Evolutionary conservation across 129 eudicot genomes (phyloP), one percentile per base, ranked within the genome.

Genomic region (Apium graveolens): DNA sequence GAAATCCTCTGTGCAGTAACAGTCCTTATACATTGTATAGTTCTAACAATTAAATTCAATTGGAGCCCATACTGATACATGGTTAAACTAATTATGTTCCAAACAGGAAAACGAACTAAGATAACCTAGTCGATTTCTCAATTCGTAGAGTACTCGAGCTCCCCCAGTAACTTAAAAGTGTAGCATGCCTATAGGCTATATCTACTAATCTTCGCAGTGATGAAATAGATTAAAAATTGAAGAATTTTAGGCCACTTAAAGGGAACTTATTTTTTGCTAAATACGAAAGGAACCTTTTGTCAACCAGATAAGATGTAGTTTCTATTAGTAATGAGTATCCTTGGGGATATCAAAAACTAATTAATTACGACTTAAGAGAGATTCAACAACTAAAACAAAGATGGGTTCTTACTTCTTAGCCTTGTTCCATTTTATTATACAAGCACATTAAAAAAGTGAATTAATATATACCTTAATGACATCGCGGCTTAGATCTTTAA

Each of bases 401-500:
- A n/a, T 60, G 6, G 16, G 29, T 2, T n/a, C 17, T 26, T 60
- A 11, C 12, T 2, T n/a, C 17, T 26, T 60, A 11, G 68, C 32
- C 16, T 60, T 10, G 32, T 60, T n/a, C 17, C 16, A 10, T 60
- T 10, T 17, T n/a, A 2, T 3, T 21, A 21, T 21, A 34, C 20
- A n/a, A 74, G 77, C 35, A 74, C n/a, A 26, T 27, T 13, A 5
- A 6, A 18, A 11, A 27, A 44, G 29, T 49, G n/a, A 43, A 41
- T n/a, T 44, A 11, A 2, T 60, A 37, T 39, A 31, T 74, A 44
- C 77, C 77, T 74, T 74, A 42, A 74, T 74, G 21, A 74, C 77
- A 74, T 74, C 77, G 21, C 77, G 77, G 60, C 60, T 74, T 44
- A 74, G 46, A 74, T 72, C 76, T 4, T 72, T 41, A 42, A 72